phyloP scores from a whole-genome alignment of 2,329 filamentous ascomycete genomes.

The Penicillium sp. region DNA sequence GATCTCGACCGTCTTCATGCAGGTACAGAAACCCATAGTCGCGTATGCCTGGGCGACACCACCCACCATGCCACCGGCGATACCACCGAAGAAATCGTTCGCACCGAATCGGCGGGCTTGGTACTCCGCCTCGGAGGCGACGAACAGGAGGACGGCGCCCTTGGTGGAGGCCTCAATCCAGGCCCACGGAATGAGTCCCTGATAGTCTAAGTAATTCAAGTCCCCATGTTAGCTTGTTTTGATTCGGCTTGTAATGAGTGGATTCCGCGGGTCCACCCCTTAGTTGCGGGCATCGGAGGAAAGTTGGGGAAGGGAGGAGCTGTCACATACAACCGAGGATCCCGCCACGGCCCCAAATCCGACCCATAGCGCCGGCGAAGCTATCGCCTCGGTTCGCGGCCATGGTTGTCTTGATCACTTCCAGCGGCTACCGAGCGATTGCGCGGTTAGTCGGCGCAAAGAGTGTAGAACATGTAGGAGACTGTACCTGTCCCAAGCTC shows the following conservation, averaged over 20 bases:
- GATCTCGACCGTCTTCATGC: conserved; percentile 99
- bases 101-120: conserved; percentile 79
- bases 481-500: conserved; percentile 58
- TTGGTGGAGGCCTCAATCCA: conserved; percentile 99
- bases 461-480: conserved; percentile 3
- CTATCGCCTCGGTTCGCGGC: conserved; percentile 89
- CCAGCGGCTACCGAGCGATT: conserved; percentile 67
- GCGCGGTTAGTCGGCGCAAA: not conserved
- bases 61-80: conserved; percentile 83
- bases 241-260: conserved; percentile 6
- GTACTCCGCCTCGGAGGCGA: conserved; percentile 96
- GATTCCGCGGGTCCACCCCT: conserved; percentile 14
- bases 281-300: conserved; percentile 16
- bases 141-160: conserved; percentile 96
- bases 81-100: conserved; percentile 79
- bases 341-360: conserved; percentile 93
- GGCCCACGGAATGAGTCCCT: conserved; percentile 98
- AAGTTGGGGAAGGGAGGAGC: conserved; percentile 5
- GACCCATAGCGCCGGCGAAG: conserved; percentile 71
- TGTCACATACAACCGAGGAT: conserved; percentile 74
- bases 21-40: conserved; percentile 99
- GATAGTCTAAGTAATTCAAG: conserved; percentile 65
- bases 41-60: conserved; percentile 97
- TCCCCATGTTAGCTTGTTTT: conserved; percentile 11
- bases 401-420: conserved; percentile 99